Evolutionary conservation across 2,329 filamentous ascomycete species (phyloP), one percentile per base, ranked within the genome.

Genomic region (Penicillium sp.): DNA sequence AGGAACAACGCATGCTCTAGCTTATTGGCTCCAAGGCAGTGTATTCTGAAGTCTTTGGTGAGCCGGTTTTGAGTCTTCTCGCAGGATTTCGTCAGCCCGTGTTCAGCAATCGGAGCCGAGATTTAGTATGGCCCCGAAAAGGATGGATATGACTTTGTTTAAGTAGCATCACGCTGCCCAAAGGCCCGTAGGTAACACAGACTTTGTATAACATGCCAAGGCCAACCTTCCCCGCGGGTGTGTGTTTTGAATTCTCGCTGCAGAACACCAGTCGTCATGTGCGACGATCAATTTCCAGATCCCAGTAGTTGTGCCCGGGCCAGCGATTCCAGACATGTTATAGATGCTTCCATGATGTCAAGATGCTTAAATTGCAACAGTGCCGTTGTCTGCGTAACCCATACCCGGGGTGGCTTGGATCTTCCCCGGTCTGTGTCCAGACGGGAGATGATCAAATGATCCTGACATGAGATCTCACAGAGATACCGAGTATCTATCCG

Each of bases 301-400:
- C 18, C 7, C 15, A 3, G 32, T 33, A 9, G n/a, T 35, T 8
- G 13, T 15, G 1, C 13, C 31, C 9, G 31, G n/a, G n/a, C 13
- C 4, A 7, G n/a, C 6, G 7, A 7, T 33, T 33, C 27, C 15
- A 20, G 9, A 35, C 15, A 18, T 20, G 33, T 35, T 8, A 35
- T 35, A 20, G 33, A 35, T 35, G 15, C 15, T 35, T 20, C 8
- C 8, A 35, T 35, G 33, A 35, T 40, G 38, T 25, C 38, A 40
- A 39, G 12, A 5, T 33, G n/a, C 9, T 9, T 8, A 18, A 6
- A 2, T 35, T 55, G 47, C n/a, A 50, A 50, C 50, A 25, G 20
- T 42, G 23, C 39, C 28, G 32, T 42, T 55, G 53, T 49, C 33
- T 32, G 50, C 53, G 50, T 50, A 49, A 53, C 53, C 53, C 52